Percentiles rank a stretch among this genome's conserved stretches.
Evolutionary conservation across 345 rosid genomes (phyloP).

Genomic region (Rhodamnia argentea): DNA sequence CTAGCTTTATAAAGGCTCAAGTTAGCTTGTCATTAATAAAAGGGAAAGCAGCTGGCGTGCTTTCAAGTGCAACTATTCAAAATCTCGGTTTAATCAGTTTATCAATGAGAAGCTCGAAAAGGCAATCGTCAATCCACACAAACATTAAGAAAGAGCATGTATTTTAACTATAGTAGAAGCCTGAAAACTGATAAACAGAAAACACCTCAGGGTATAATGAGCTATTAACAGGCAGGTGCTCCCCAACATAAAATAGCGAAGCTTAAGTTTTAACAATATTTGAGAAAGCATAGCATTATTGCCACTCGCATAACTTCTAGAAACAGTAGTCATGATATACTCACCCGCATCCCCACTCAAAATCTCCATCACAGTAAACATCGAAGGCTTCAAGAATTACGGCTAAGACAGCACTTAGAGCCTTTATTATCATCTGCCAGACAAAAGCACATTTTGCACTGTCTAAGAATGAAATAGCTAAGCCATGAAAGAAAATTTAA

Average conservation of each 20-base stretch:
- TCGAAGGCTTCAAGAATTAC: conserved; percentile 85
- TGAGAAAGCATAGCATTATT: not conserved
- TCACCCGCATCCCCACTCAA: conserved; percentile 86
- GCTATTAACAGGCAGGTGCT: not conserved
- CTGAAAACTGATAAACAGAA: not conserved
- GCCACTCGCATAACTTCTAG: not conserved
- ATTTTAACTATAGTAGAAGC: not conserved
- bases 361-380: conserved; percentile 97
- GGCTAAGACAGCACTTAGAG: conserved; percentile 69
- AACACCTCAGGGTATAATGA: not conserved
- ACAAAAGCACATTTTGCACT: conserved; percentile 3
- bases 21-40: not conserved
- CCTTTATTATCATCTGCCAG: conserved; percentile 89
- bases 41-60: not conserved
- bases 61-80: not conserved
- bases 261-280: not conserved
- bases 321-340: conserved; percentile 6
- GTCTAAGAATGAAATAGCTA: not conserved
- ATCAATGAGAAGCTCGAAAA: not conserved
- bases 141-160: not conserved
- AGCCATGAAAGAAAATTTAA: not conserved
- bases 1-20: not conserved
- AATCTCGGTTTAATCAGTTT: not conserved
- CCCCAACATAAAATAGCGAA: not conserved
- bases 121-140: not conserved